Percentiles rank a stretch among this genome's conserved stretches.
These are phyloP conservation scores for Eremomyces bilateralis DNA, from an alignment of 495 filamentous ascomycete species.

Conservation along the genomic window DNA sequence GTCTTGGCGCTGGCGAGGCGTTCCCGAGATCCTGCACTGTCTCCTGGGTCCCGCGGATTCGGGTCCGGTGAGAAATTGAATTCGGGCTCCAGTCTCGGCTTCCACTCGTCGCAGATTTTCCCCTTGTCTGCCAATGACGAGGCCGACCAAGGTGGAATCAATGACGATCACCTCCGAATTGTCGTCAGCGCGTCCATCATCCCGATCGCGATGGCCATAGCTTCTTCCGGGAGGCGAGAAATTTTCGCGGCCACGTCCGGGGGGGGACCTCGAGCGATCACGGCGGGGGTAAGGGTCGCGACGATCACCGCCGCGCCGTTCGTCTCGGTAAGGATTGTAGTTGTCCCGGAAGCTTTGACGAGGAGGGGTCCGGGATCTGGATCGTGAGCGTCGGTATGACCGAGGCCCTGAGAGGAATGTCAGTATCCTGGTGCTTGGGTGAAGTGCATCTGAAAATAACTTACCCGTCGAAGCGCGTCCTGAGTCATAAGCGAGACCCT, in stretches of 20 bases:
- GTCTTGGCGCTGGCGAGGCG: slow-evolving; percentile 37
- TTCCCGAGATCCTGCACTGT: slow-evolving; percentile 57
- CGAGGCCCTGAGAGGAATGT: slow-evolving; percentile 11
- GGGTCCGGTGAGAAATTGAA: slow-evolving; percentile 60
- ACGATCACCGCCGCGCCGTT: slow-evolving; percentile 42
- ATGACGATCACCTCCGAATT: slow-evolving; percentile 53
- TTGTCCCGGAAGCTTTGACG: slow-evolving; percentile 43
- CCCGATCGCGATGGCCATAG: slow-evolving; percentile 17
- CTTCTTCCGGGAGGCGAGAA: too few relatives aligned
- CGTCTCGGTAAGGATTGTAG: slow-evolving; percentile 54
- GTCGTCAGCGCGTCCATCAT: slow-evolving; percentile 30
- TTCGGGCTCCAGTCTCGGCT: slow-evolving; percentile 46
- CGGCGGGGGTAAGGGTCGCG: slow-evolving; percentile 16
- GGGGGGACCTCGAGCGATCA: slow-evolving; percentile 11
- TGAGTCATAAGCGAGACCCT: slow-evolving; percentile 29
- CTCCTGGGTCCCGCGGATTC: slow-evolving; percentile 41
- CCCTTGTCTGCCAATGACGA: slow-evolving; percentile 67
- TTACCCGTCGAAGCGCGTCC: slow-evolving; percentile 17
- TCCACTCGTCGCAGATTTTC: slow-evolving; percentile 67
- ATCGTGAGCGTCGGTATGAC: slow-evolving; percentile 35
- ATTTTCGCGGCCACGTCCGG: slow-evolving; percentile 10
- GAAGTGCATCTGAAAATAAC: slow-evolving; percentile 4
- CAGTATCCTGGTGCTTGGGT: neutral
- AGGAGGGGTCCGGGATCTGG: slow-evolving; percentile 46
- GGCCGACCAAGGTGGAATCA: slow-evolving; percentile 53